These are phyloP conservation scores for Wickerhamomyces strasburgensis DNA, from an alignment of 805 yeast genomes.

Conservation along the genomic window DNA sequence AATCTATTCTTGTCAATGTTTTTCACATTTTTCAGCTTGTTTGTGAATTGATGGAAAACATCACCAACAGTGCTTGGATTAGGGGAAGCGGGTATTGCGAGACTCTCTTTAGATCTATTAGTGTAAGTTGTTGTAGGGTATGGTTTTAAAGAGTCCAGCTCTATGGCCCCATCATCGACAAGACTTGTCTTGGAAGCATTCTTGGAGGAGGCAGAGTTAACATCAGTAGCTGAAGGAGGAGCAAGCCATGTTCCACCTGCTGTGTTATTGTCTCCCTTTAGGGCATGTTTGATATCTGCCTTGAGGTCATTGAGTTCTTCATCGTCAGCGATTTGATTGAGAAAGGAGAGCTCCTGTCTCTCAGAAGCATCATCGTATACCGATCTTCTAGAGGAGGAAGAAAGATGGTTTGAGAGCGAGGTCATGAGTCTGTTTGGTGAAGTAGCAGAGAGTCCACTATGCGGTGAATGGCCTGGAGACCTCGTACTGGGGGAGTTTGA, in stretches of 20 bases:
- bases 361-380: constrained; percentile 7
- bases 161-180: constrained; percentile 2
- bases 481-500: constrained; percentile 9
- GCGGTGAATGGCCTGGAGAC: neutral
- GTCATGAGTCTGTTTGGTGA: constrained; percentile 1
- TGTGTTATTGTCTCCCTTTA: constrained; percentile 9
- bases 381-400: constrained; percentile 1
- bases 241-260: constrained; percentile 19
- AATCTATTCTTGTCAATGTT: constrained; percentile 2
- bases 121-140: neutral
- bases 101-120: too few species aligned
- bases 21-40: constrained; percentile 5
- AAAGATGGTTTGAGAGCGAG: neutral
- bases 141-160: constrained; percentile 4
- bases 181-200: constrained; percentile 7
- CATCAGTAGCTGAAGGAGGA: constrained; percentile 1
- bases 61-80: constrained; percentile 13
- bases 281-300: constrained; percentile 19
- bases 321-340: constrained; percentile 10
- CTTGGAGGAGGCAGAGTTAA: constrained; percentile 2
- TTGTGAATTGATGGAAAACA: constrained; percentile 11
- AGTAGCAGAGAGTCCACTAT: neutral
- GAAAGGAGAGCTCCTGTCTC: constrained; percentile 6
- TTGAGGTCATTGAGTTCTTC: constrained; percentile 13
- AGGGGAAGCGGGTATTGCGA: constrained; percentile 3